phyloP scores from a whole-genome alignment of 768 basidiomycete species.

The Peribolospora baueri region DNA sequence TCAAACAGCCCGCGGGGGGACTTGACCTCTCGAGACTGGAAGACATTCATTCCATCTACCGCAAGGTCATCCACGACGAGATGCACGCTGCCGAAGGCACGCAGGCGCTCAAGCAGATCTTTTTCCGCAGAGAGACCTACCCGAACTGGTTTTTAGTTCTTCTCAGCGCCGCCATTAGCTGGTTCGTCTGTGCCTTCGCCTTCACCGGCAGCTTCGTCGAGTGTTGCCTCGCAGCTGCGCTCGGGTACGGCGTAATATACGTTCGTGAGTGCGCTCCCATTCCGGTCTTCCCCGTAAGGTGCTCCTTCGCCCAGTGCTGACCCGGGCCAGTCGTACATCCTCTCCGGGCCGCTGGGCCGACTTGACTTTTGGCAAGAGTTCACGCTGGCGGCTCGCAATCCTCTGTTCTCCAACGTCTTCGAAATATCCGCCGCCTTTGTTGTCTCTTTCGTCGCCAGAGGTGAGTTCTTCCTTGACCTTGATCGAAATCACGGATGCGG shows the following conservation, averaged over 20 bases:
- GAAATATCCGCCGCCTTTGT: slow-evolving; percentile 30
- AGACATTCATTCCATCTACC: slow-evolving; percentile 61
- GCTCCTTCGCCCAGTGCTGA: too few species aligned
- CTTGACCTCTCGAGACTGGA: slow-evolving; percentile 64
- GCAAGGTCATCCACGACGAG: slow-evolving; percentile 72
- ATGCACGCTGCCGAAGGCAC: slow-evolving; percentile 57
- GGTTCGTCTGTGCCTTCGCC: neutral
- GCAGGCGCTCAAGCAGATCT: slow-evolving; percentile 35
- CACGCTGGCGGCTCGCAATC: slow-evolving; percentile 39
- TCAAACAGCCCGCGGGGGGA: slow-evolving; percentile 40
- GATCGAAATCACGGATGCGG: too few species aligned
- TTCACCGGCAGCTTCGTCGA: slow-evolving; percentile 33
- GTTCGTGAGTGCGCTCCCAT: too few species aligned
- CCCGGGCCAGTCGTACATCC: slow-evolving; percentile 6
- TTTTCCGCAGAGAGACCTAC: slow-evolving; percentile 42
- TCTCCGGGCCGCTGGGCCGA: too few species aligned
- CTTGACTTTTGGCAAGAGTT: too few species aligned
- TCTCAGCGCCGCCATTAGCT: too few species aligned
- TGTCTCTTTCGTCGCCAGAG: slow-evolving; percentile 22
- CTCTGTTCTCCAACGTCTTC: slow-evolving; percentile 70
- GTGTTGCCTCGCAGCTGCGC: too few species aligned
- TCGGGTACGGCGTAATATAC: too few species aligned
- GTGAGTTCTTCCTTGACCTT: too few species aligned
- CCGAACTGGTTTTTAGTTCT: slow-evolving; percentile 22
- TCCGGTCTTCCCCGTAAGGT: too few species aligned